Evolutionary conservation across 441 rosid species (phyloP), one percentile per base, ranked within the genome.

Genomic region (Lepidium campestre): DNA sequence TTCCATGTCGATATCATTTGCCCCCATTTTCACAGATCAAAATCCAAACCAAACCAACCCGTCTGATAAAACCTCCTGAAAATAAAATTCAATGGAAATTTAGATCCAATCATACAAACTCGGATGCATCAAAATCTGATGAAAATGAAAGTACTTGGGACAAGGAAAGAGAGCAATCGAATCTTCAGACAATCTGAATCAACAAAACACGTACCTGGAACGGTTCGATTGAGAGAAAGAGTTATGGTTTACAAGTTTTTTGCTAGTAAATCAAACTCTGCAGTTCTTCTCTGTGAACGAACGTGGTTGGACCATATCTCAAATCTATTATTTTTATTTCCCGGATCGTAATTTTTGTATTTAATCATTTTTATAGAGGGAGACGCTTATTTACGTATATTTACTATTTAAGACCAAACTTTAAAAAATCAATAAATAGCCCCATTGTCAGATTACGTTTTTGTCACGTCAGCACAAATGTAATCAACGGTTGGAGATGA

Each of bases 11-110:
- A 47, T 65, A 52, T 63, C 63, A 13, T 57, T 78, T 40, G 67
- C 35, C 12, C 81, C 93, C 94, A 88, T 90, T 77, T 45, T 62
- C 66, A 42, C 73, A 62, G 73, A 70, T 70, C 65, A 37, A 52
- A 36, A 27, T 17, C 48, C 22, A 52, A 31, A 34, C 27, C 63
- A 15, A 67, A 22, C 41, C 59, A 60, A 60, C 29, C 58, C 57
- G 50, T 25, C 34, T 25, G 32, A 61, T 44, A 53, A 62, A 45
- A 47, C 27, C 14, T 36, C 57, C 72, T 72, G 76, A 56, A 27
- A 47, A 8, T 13, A 20, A 14, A 58, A 52, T 58, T 50, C 48
- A 2, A 52, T 35, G 1, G 18, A 58, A 56, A 32, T 18, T 42
- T 36, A 67, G 76, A 73, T 66, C 72, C 31, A 22, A 52, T 34